Base-by-base conservation (phyloP, 768 basidiomycete species). In the Leccinum sublutescens region DNA sequence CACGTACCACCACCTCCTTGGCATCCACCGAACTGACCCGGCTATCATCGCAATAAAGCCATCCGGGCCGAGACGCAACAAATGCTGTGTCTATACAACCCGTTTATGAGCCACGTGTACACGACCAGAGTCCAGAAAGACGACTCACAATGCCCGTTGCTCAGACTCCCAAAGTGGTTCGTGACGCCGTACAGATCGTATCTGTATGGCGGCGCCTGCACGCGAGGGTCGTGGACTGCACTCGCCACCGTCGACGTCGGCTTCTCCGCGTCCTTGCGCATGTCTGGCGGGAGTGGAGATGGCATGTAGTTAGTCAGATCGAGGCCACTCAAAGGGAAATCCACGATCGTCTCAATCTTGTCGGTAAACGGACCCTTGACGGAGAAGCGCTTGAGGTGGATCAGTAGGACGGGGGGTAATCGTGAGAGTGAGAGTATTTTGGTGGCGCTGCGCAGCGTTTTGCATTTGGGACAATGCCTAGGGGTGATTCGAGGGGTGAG, bases 101-200 rank as follows among this genome's bases (percentile, higher is more conserved):
- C 3, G 31, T 14, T 8, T 48, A 49, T 58, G 27, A 63, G 54
- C 9, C 5, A 29, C 40, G 53, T 54, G 12, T 48, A 38, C 10
- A 27, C 27, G 52, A 52, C 17, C 14, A 21, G 10, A 34, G 33
- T 4, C 11, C 11, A 33, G 11, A 10, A 3, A 34, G 1, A 5
- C 10, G 2, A 80, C 94, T 75, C 66, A 97, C 97, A 99, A 74
- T 99, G 97, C 0, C 97, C 97, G 69, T 91, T 93, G 67, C 88
- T 93, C 56, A 99, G 76, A 69, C 87, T 96, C 2, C 97, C 97
- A 72, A 87, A 93, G 75, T 99, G 97, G 72, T 98, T 98, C 58
- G 93, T 96, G 45, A 98, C 95, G 10, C 82, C 95, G 68, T 97
- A 98, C 63, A 98, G 76, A 67, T 99, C 96, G 71, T 98, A 99